Evolutionary conservation across 2,329 filamentous ascomycete genomes (phyloP).

Genomic region (Aureobasidium sp.): DNA sequence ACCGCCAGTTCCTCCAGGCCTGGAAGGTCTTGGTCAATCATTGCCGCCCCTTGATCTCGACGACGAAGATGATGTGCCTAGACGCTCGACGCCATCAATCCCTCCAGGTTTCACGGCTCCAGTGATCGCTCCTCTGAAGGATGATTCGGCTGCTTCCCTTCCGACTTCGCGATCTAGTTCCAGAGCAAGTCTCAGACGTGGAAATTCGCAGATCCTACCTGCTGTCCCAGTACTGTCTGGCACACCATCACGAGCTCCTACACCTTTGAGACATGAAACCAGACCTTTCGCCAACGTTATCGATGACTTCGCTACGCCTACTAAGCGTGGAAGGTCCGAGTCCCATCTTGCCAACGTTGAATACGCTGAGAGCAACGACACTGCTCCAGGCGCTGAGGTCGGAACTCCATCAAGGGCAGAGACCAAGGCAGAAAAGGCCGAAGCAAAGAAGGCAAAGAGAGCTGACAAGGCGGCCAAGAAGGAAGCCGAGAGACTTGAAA

Average conservation of each 20-base stretch:
- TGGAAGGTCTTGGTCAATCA: slow-evolving; percentile 21
- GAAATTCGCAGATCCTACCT: slow-evolving; percentile 27
- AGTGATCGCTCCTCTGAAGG: neutral
- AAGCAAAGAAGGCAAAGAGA: slow-evolving; percentile 14
- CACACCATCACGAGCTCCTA: slow-evolving; percentile 27
- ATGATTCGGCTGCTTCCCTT: slow-evolving; percentile 15
- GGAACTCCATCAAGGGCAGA: neutral
- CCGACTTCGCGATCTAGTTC: slow-evolving; percentile 25
- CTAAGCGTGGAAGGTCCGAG: slow-evolving; percentile 9
- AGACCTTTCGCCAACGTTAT: neutral
- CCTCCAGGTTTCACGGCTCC: slow-evolving; percentile 35
- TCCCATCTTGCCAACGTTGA: slow-evolving; percentile 8
- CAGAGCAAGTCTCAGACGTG: slow-evolving; percentile 26
- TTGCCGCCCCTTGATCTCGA: neutral
- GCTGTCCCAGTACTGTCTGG: slow-evolving; percentile 34
- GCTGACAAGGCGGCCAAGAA: slow-evolving; percentile 17
- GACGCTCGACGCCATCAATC: slow-evolving; percentile 37
- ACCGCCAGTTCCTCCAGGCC: slow-evolving; percentile 26
- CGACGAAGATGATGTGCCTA: slow-evolving; percentile 20
- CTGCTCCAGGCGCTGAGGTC: neutral
- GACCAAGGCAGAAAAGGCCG: slow-evolving; percentile 10
- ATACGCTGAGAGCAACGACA: neutral
- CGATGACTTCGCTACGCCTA: slow-evolving; percentile 4
- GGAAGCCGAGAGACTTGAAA: neutral
- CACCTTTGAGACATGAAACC: slow-evolving; percentile 21